These are phyloP conservation scores for Geranium rotundifolium DNA, from an alignment of 345 rosid genomes.

Conservation along the genomic window DNA sequence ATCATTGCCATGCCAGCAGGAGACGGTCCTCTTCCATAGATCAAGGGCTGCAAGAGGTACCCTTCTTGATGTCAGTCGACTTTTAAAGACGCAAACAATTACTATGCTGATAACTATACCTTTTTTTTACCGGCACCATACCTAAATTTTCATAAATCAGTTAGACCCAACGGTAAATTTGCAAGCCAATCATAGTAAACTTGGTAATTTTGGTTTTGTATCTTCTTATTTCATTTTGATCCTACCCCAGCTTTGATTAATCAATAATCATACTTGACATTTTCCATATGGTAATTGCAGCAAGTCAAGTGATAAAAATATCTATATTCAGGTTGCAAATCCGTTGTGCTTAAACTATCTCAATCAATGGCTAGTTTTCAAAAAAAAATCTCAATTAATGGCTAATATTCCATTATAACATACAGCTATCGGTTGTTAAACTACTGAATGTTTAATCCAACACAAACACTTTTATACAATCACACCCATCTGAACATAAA, in stretches of 20 bases:
- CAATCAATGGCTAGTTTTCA: background rate
- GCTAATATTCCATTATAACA: background rate
- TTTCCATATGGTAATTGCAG: background rate
- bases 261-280: background rate
- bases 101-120: background rate
- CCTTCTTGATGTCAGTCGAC: conserved; percentile 10
- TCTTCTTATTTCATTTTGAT: too few relatives aligned
- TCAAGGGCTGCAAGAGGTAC: conserved; percentile 53
- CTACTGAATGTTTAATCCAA: background rate
- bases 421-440: background rate
- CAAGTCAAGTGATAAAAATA: too few relatives aligned
- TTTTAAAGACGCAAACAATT: background rate
- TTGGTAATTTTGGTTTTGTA: too few relatives aligned
- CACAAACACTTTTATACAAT: too few relatives aligned
- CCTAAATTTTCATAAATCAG: background rate
- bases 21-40: conserved; percentile 66
- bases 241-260: background rate
- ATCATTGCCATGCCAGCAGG: conserved; percentile 91
- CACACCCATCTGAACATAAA: background rate
- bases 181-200: too few relatives aligned
- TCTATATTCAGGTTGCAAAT: background rate
- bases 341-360: background rate
- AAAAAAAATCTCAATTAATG: background rate
- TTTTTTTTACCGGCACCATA: too few relatives aligned
- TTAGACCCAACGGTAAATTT: background rate